Evolutionary conservation across 208 protist species (phyloP).

Genomic region (Leishmania gerbilli): DNA sequence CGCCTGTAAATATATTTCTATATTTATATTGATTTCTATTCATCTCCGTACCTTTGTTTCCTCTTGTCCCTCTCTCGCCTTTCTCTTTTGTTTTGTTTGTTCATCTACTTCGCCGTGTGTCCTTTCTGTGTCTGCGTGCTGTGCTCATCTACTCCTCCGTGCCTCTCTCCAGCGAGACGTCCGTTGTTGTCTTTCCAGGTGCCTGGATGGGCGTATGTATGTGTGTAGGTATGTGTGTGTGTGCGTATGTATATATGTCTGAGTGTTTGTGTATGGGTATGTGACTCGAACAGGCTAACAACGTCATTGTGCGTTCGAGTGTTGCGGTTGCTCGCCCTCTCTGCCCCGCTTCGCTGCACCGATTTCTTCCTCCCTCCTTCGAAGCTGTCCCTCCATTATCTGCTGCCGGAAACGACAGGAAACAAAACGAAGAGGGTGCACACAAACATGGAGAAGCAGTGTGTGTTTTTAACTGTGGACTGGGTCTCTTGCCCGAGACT

Average conservation of each 20-base stretch:
- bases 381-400: neutral
- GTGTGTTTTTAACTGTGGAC: neutral
- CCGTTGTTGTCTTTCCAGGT: neutral
- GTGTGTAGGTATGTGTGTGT: neutral
- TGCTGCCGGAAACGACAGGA: neutral
- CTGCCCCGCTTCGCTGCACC: neutral
- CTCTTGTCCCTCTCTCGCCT: neutral
- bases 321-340: neutral
- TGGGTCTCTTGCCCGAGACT: neutral
- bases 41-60: no score
- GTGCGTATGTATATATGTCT: neutral
- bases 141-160: slow-evolving; percentile 7
- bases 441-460: neutral
- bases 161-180: neutral
- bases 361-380: neutral
- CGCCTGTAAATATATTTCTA: neutral
- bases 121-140: slow-evolving; percentile 18
- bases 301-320: neutral
- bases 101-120: slow-evolving; percentile 15
- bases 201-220: neutral
- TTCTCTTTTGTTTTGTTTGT: neutral
- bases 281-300: neutral
- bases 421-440: neutral
- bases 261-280: neutral
- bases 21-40: no score